Conservation (phyloP, 768 basidiomycete genomes). For the Tylopilus rubrobrunneus region DNA sequence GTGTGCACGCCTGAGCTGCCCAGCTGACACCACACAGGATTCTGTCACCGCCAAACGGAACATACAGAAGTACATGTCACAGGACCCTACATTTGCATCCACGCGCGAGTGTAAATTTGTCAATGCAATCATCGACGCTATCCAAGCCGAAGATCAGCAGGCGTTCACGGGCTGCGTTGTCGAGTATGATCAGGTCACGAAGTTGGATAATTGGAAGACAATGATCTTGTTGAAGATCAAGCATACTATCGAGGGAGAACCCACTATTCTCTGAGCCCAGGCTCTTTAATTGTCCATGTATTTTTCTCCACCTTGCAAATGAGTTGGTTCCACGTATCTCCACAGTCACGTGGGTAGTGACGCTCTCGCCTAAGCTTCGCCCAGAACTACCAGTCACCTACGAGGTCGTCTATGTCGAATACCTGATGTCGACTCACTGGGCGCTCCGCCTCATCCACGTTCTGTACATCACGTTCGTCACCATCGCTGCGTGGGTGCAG, state of each 20-base stretch:
- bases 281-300: neutral
- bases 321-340: constrained; percentile 2
- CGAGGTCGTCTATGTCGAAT: constrained; percentile 9
- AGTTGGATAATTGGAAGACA: constrained; percentile 97
- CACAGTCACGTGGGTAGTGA: neutral
- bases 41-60: constrained; percentile 79
- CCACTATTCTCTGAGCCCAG: constrained; percentile 26
- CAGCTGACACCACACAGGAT: constrained; percentile 51
- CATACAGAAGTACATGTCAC: constrained; percentile 68
- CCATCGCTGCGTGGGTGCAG: constrained; percentile 39
- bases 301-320: neutral
- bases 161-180: constrained; percentile 79
- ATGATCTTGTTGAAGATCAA: constrained; percentile 87
- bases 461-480: constrained; percentile 45
- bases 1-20: neutral
- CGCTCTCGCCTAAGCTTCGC: too few species aligned
- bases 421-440: constrained; percentile 39
- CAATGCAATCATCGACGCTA: constrained; percentile 70
- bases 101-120: constrained; percentile 94
- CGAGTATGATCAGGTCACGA: constrained; percentile 89
- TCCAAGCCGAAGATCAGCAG: constrained; percentile 67
- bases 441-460: constrained; percentile 56
- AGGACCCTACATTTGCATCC: constrained; percentile 80
- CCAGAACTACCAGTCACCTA: too few species aligned
- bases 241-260: constrained; percentile 64